phyloP scores from a whole-genome alignment of 331 rosid species.

The Ulmus americana region DNA sequence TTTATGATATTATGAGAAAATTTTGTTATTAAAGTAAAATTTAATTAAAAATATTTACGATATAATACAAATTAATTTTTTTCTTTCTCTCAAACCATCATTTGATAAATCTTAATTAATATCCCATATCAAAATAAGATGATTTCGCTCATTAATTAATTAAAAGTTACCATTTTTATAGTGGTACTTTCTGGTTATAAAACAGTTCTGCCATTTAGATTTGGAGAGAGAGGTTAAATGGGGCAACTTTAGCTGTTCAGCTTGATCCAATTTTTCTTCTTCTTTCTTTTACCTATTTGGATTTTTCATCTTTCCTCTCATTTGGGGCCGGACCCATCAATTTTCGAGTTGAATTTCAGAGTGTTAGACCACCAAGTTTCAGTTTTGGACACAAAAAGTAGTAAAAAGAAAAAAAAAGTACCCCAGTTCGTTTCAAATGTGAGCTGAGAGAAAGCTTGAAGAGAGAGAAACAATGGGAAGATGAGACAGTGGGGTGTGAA shows the following conservation, averaged over 20 bases:
- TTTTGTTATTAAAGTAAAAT: too few species aligned
- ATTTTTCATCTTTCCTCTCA: neutral
- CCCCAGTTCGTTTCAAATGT: constrained; percentile 23
- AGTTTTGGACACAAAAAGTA: constrained; percentile 13
- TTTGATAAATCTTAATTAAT: neutral
- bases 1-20: too few species aligned
- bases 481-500: constrained; percentile 6
- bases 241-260: neutral
- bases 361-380: constrained; percentile 5
- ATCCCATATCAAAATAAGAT: neutral
- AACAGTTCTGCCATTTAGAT: too few species aligned
- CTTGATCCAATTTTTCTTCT: too few species aligned
- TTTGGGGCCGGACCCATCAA: constrained; percentile 5
- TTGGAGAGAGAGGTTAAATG: neutral
- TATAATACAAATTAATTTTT: too few species aligned
- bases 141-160: neutral
- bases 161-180: neutral
- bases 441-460: constrained; percentile 5
- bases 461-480: neutral
- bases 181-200: too few species aligned
- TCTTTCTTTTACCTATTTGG: neutral
- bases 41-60: too few species aligned
- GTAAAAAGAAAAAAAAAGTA: constrained; percentile 1
- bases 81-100: too few species aligned
- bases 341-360: neutral